Conservation (phyloP, 345 rosid genomes). For the Eucalyptus cladocalyx region DNA sequence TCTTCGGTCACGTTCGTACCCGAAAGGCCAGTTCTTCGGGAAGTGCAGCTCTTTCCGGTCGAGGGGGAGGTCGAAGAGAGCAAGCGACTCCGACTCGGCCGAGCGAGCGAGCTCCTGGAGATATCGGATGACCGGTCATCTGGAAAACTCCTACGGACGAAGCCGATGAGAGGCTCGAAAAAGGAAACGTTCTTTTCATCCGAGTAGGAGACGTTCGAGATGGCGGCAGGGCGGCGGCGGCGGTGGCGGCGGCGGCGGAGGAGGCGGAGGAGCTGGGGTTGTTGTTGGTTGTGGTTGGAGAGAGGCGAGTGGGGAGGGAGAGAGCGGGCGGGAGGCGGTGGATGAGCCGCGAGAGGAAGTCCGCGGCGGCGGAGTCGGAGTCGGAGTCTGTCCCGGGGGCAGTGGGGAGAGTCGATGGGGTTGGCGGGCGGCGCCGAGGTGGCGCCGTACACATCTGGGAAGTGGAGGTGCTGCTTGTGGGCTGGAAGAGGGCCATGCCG, state of each 20-base stretch:
- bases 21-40: slow-evolving; percentile 67
- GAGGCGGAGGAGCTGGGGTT: not conserved
- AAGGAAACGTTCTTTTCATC: not conserved
- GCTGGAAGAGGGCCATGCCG: slow-evolving; percentile 38
- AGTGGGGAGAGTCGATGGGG: slow-evolving; percentile 42
- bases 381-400: slow-evolving; percentile 12
- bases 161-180: slow-evolving; percentile 19
- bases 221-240: slow-evolving; percentile 19
- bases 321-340: slow-evolving; percentile 72
- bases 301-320: slow-evolving; percentile 46
- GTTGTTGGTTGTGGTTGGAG: not conserved
- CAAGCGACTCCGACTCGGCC: slow-evolving; percentile 40
- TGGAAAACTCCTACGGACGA: slow-evolving; percentile 45
- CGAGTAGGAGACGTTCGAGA: slow-evolving; percentile 18
- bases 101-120: slow-evolving; percentile 44
- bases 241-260: not conserved
- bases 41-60: slow-evolving; percentile 31
- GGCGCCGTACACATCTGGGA: slow-evolving; percentile 28
- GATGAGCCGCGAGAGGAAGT: slow-evolving; percentile 55
- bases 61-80: slow-evolving; percentile 34
- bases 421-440: slow-evolving; percentile 82
- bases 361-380: slow-evolving; percentile 29
- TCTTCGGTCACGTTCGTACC: slow-evolving; percentile 36
- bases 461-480: slow-evolving; percentile 25
- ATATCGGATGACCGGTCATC: slow-evolving; percentile 21